Conservation (phyloP, 2,329 filamentous ascomycete genomes). For the Clarireedia sp. region DNA sequence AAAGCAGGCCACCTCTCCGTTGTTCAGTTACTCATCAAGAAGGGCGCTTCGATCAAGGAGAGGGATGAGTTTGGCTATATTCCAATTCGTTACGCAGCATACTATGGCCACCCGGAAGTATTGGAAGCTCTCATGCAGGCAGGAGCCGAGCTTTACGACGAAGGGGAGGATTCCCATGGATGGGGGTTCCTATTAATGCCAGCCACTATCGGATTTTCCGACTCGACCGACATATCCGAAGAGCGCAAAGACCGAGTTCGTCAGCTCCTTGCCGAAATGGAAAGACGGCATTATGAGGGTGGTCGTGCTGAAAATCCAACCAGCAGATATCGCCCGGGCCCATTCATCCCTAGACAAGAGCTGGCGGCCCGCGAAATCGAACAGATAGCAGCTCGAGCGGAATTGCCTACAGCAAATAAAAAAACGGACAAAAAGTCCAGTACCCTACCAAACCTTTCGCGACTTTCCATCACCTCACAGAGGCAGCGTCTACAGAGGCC, state of each 20-base stretch:
- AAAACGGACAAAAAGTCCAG: not conserved
- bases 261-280: conserved; percentile 5
- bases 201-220: conserved; percentile 7
- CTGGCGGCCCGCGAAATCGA: not conserved
- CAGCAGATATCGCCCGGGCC: not conserved
- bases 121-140: conserved; percentile 3
- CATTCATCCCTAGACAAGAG: not conserved
- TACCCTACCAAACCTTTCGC: too few relatives aligned
- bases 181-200: conserved; percentile 1
- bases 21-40: conserved; percentile 7
- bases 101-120: conserved; percentile 10
- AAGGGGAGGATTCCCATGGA: conserved; percentile 5
- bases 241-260: conserved; percentile 4
- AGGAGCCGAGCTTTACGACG: conserved; percentile 10
- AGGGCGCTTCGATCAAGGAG: conserved; percentile 9
- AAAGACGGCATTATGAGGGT: not conserved
- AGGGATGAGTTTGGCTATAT: conserved; percentile 7
- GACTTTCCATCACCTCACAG: too few relatives aligned
- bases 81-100: conserved; percentile 10
- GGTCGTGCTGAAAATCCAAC: not conserved
- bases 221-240: conserved; percentile 1
- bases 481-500: too few relatives aligned
- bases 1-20: conserved; percentile 7
- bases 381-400: not conserved
- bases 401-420: not conserved